Conservation (phyloP, 768 basidiomycete species). For the Tricholomella constricta region DNA sequence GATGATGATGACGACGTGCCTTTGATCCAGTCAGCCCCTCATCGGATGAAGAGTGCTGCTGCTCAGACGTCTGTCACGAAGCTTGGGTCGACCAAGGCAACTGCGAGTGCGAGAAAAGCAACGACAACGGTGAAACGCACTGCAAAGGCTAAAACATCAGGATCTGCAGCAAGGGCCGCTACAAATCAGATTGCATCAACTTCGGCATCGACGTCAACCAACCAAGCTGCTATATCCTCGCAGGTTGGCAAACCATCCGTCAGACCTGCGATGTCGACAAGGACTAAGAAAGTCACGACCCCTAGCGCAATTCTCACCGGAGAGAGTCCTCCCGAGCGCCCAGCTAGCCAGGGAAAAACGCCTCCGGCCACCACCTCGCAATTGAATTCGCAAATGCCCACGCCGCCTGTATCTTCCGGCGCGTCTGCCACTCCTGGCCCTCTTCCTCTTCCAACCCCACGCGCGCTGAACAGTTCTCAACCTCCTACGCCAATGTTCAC, state of each 20-base stretch:
- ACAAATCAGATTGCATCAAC: too few species aligned
- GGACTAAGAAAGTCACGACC: constrained; percentile 4
- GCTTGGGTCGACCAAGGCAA: not conserved
- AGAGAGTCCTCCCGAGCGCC: too few species aligned
- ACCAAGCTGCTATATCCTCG: not conserved
- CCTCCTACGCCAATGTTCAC: not conserved
- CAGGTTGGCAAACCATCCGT: constrained; percentile 1
- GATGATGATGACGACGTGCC: constrained; percentile 3
- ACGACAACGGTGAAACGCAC: constrained; percentile 4
- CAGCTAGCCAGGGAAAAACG: too few species aligned
- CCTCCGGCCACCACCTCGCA: too few species aligned
- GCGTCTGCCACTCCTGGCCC: not conserved
- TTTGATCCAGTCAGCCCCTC: not conserved
- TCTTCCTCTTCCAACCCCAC: not conserved
- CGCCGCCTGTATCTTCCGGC: not conserved
- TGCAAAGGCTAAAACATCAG: not conserved
- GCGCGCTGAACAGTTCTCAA: not conserved
- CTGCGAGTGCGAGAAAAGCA: not conserved
- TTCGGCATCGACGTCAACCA: not conserved
- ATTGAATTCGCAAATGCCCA: not conserved
- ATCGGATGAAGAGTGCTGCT: not conserved
- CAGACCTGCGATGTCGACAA: not conserved
- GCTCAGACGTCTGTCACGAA: not conserved
- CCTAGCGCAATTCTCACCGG: not conserved
- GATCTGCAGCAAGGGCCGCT: not conserved